Evolutionary conservation across 306 rosid genomes (phyloP), one percentile per base, ranked within the genome.

Genomic region (Acacia confusa): DNA sequence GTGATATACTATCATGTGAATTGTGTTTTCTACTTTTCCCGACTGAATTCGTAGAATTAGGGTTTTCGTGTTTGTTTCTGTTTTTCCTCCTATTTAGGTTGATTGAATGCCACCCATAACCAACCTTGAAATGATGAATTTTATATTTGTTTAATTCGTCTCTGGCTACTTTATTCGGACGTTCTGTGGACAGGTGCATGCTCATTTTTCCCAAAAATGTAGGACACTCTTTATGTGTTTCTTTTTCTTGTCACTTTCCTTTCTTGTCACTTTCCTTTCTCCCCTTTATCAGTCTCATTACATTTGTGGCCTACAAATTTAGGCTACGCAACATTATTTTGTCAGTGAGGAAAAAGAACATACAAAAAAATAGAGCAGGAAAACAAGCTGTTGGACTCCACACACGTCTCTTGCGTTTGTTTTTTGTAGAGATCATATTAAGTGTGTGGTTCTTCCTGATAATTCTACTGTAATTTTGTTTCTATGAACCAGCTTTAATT

Each of bases 41-140:
- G 47, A 24, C 20, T 1, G n/a, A 25, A 27, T 52, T 24, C 7
- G 32, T 78, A 52, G 12, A n/a, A 63, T 82, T 76, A 79, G 81
- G 80, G 83, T 72, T 73, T 63, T 44, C 16, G 8, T 30, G 20
- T 64, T 28, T 75, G 25, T 27, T 61, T 57, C 64, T 17, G 20
- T 8, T 44, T 57, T 48, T 25, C 13, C 1, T 82, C 36, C 72
- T 19, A 11, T 57, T 15, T 72, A 22, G 27, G 48, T 43, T n/a
- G 6, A 17, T 27, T 73, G n/a, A 40, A 57, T 36, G 71, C 5
- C 34, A n/a, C 8, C 11, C 55, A 12, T 70, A 24, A 41, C 4
- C 36, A n/a, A 43, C 74, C 52, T 27, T 15, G 13, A 41, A n/a
- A 41, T 24, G 11, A 11, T 70, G 34, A 70, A 12, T 41, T n/a